phyloP scores from a whole-genome alignment of 2,329 filamentous ascomycete genomes.

The Chalaropsis thielavioides region DNA sequence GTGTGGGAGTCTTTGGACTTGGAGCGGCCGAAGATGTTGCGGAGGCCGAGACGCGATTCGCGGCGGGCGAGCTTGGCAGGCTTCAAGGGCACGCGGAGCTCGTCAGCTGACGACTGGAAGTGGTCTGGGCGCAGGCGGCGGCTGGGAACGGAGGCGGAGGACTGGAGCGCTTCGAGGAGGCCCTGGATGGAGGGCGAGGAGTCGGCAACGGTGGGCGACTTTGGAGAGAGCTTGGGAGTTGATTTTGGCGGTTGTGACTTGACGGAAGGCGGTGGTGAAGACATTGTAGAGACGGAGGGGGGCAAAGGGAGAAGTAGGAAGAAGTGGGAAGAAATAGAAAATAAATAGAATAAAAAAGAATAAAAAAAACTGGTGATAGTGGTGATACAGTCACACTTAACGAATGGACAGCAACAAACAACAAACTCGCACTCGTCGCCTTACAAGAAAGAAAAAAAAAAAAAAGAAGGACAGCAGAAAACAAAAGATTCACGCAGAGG shows the following conservation, averaged over 20 bases:
- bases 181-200: neutral
- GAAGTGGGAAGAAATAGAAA: neutral
- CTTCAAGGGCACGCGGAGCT: conserved; percentile 31
- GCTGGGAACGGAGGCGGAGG: conserved; percentile 6
- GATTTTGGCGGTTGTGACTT: neutral
- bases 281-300: neutral
- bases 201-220: neutral
- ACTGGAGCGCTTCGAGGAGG: conserved; percentile 5
- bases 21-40: conserved; percentile 36
- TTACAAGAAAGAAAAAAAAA: neutral
- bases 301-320: neutral
- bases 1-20: conserved; percentile 24
- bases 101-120: conserved; percentile 17
- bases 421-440: neutral
- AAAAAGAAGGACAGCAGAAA: neutral
- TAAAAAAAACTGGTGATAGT: neutral
- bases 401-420: neutral
- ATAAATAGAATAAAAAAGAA: neutral
- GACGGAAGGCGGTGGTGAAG: neutral
- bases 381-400: neutral
- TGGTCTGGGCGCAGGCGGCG: conserved; percentile 18
- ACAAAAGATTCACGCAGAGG: neutral
- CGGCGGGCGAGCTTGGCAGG: conserved; percentile 31
- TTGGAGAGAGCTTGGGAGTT: neutral
- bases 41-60: conserved; percentile 38